Evolutionary conservation across 208 protist species (phyloP).

Genomic region (Acanthamoeba quina): DNA sequence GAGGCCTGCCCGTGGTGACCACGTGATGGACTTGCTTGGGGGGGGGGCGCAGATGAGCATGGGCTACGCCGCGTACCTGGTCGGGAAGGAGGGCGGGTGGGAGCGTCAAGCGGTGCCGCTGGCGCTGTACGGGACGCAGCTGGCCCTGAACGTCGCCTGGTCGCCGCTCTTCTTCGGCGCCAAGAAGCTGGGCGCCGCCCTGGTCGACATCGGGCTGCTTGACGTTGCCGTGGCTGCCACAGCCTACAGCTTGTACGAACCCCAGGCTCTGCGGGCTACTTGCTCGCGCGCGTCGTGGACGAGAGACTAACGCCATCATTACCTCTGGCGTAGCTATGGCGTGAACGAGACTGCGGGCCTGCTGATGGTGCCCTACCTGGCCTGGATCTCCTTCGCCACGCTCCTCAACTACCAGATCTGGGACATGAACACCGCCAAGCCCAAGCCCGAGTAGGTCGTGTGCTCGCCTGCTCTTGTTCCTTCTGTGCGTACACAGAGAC

Average conservation of each 20-base stretch:
- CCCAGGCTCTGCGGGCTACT: neutral
- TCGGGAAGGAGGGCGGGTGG: neutral
- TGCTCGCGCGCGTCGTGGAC: neutral
- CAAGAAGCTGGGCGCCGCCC: slow-evolving; percentile 31
- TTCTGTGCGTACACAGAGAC: too few species aligned
- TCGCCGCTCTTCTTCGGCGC: slow-evolving; percentile 63
- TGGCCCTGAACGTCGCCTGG: slow-evolving; percentile 61
- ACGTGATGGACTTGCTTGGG: neutral
- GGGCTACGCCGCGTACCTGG: slow-evolving; percentile 60
- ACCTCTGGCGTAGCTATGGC: neutral
- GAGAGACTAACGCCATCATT: neutral
- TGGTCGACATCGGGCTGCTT: slow-evolving; percentile 51
- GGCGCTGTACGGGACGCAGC: slow-evolving; percentile 24
- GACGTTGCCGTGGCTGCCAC: neutral
- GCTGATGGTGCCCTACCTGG: slow-evolving; percentile 57
- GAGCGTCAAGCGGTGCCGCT: slow-evolving; percentile 10
- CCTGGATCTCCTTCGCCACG: slow-evolving; percentile 42
- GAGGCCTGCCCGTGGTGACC: neutral
- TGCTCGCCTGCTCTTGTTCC: neutral
- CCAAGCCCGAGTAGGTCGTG: neutral
- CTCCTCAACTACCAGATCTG: slow-evolving; percentile 49
- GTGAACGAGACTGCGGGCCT: slow-evolving; percentile 61
- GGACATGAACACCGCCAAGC: neutral
- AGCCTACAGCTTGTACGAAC: slow-evolving; percentile 16
- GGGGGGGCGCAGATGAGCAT: neutral